Evolutionary conservation across 2,329 filamentous ascomycete species (phyloP), one percentile per base, ranked within the genome.

Genomic region (Fusarium xylarioides): DNA sequence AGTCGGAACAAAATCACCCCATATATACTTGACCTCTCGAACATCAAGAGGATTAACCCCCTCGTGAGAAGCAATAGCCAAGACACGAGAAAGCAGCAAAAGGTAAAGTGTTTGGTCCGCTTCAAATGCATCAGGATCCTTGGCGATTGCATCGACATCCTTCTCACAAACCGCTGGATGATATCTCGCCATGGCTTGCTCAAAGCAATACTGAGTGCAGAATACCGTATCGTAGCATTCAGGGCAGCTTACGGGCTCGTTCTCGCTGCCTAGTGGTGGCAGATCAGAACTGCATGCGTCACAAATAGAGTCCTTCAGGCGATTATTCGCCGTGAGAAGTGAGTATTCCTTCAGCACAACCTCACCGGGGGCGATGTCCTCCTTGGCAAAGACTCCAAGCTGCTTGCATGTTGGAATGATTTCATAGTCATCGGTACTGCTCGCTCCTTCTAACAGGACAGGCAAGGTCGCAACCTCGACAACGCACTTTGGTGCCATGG

Each of bases 351-450:
- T 85, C 35, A 99, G 87, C 4, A 98, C 90, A 11, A 88, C 86
- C 80, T 97, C 93, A 15, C 93, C 93, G 0, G 94, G 90, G 1
- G 85, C 83, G 42, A 98, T 93, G 73, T 97, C 91, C 71, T 93
- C 89, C 76, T 91, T 93, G 12, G 95, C 95, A 80, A 98, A 98
- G 7, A 99, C 88, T 9, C 96, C 96, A 1, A 99, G 88, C 81
- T 99, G 96, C 68, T 89, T 88, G 74, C 91, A 91, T 10, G 89
- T 91, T 14, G 86, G 84, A 21, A 86, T 87, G 44, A 84, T 83
- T n/a, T 86, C 84, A 73, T 85, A 85, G 32, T 78, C 79, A 66
- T 87, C 85, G 2, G 84, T 86, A 34, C 83, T 82, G 63, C 87
- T 88, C 8, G 87, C 88, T 30, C 84, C 84, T 53, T 88, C 85